Evolutionary conservation across 2,329 filamentous ascomycete genomes (phyloP).

Genomic region (Fusarium sp.): DNA sequence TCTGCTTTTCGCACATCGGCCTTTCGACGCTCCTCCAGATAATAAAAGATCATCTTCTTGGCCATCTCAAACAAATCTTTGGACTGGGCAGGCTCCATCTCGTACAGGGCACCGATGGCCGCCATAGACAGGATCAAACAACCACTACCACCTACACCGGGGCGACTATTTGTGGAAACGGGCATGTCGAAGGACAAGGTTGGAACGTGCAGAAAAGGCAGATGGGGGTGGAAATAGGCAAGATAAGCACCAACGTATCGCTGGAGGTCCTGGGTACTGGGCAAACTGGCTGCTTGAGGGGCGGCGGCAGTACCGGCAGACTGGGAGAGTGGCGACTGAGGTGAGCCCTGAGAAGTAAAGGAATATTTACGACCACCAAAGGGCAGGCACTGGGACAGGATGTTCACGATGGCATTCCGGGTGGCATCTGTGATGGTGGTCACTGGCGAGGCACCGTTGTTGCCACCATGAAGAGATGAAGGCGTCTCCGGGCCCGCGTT

Average conservation of each 20-base stretch:
- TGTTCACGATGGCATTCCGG: slow-evolving; percentile 70
- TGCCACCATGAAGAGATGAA: slow-evolving; percentile 76
- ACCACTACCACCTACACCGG: slow-evolving; percentile 79
- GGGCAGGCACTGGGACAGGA: slow-evolving; percentile 67
- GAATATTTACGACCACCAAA: slow-evolving; percentile 74
- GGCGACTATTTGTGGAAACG: slow-evolving; percentile 72
- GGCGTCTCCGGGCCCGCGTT: slow-evolving; percentile 77
- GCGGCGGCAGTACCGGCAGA: slow-evolving; percentile 61
- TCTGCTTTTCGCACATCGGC: slow-evolving; percentile 79
- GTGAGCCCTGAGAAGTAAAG: slow-evolving; percentile 66
- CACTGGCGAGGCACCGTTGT: slow-evolving; percentile 68
- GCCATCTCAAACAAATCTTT: slow-evolving; percentile 91
- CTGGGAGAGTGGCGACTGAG: slow-evolving; percentile 65
- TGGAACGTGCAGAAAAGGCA: slow-evolving; percentile 93
- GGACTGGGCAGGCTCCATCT: slow-evolving; percentile 82
- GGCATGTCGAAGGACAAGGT: slow-evolving; percentile 91
- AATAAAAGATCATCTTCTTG: slow-evolving; percentile 94
- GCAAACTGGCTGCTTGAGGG: slow-evolving; percentile 70
- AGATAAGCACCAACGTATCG: slow-evolving; percentile 92
- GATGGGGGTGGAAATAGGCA: slow-evolving; percentile 90
- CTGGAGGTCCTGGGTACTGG: slow-evolving; percentile 86
- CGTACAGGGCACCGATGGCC: slow-evolving; percentile 85
- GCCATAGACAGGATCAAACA: slow-evolving; percentile 88
- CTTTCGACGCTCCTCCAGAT: slow-evolving; percentile 90
- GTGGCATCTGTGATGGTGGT: slow-evolving; percentile 75